Evolutionary conservation across 768 basidiomycete genomes (phyloP), one percentile per base, ranked within the genome.

Genomic region (Lactarius trivialis): DNA sequence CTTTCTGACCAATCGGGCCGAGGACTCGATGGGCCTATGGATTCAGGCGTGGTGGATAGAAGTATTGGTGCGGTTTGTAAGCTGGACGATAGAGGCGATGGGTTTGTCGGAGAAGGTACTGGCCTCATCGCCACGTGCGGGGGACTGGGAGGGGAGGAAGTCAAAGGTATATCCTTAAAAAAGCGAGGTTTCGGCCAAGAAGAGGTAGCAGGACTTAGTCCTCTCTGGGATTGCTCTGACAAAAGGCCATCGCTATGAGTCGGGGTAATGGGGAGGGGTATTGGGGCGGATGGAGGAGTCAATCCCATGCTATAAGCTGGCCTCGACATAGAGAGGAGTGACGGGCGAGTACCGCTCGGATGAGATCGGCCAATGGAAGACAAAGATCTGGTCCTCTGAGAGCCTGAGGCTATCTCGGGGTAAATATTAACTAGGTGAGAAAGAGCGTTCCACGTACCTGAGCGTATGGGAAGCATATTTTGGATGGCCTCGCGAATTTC

Each of bases 401-500:
- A 33, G 17, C 19, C 62, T 60, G 57, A 33, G 17, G 24, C 62
- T 63, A 49, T 41, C 30, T 6, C 50, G 37, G 34, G 24, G 6
- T 59, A 51, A 60, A 41, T 4, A 36, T 36, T 1, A 32, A 17
- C 28, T 15, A 15, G 3, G 17, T 3, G 7, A 32, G n/a, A 41
- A 32, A 14, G 37, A 39, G 30, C 12, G 17, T 39, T 32, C 4
- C 19, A 59, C 57, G 26, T 55, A 63, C 62, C 21, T 28, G 58
- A 65, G 37, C 61, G 56, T 43, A 30, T 26, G 9, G 60, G 55
- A 32, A 60, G 60, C 39, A 59, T 37, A 19, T 55, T 41, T 37
- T 63, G 67, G 24, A 68, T 58, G 14, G 58, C 59, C 36, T 50
- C 62, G 55, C 71, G 75, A 32, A 80, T 68, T 15, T 68, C 65